These are phyloP conservation scores for Microthlaspi erraticum DNA, from an alignment of 345 rosid species.

Conservation along the genomic window DNA sequence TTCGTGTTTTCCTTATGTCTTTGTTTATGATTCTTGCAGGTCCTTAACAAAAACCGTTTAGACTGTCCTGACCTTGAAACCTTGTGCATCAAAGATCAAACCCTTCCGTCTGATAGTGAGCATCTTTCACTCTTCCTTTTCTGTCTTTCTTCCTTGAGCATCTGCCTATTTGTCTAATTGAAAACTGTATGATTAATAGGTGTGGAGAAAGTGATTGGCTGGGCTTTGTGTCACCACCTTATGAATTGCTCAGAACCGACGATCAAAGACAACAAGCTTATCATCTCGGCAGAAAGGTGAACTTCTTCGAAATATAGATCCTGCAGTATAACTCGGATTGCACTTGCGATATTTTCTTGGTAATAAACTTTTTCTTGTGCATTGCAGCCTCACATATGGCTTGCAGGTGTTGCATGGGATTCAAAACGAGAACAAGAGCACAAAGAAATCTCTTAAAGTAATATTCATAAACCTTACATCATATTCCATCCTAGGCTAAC, in stretches of 20 bases:
- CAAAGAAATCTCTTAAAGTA: slow-evolving; percentile 83
- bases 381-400: slow-evolving; percentile 68
- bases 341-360: slow-evolving; percentile 19
- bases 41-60: slow-evolving; percentile 64
- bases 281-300: slow-evolving; percentile 78
- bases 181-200: slow-evolving; percentile 48
- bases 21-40: slow-evolving; percentile 51
- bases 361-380: slow-evolving; percentile 23
- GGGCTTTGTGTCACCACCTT: slow-evolving; percentile 82
- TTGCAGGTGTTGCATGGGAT: slow-evolving; percentile 65
- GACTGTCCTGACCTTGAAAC: slow-evolving; percentile 78
- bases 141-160: slow-evolving; percentile 10
- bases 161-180: slow-evolving; percentile 12
- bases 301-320: slow-evolving; percentile 11
- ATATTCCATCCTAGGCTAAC: neutral
- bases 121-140: slow-evolving; percentile 27
- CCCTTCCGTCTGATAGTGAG: slow-evolving; percentile 76
- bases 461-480: slow-evolving; percentile 1
- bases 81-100: slow-evolving; percentile 78
- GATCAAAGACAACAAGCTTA: slow-evolving; percentile 63
- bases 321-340: neutral
- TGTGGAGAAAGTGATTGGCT: slow-evolving; percentile 92
- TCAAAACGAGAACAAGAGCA: slow-evolving; percentile 73
- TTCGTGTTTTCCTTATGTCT: slow-evolving; percentile 19
- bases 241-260: slow-evolving; percentile 68